Evolutionary conservation across 768 basidiomycete genomes (phyloP).

Genomic region (Sutorius australiensis): DNA sequence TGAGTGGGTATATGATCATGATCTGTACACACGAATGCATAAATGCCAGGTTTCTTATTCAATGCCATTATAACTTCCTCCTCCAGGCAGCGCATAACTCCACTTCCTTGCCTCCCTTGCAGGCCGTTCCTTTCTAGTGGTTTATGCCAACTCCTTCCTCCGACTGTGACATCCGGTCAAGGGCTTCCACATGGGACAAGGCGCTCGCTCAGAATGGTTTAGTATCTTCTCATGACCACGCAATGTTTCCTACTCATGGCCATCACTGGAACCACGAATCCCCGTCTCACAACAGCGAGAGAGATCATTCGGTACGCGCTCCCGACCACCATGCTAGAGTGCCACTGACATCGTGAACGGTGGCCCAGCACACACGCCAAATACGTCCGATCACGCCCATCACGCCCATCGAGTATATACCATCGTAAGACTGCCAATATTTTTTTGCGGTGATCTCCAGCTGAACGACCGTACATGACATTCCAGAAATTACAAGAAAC

Average conservation of each 20-base stretch:
- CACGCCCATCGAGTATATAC: constrained; percentile 33
- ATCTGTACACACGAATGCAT: constrained; percentile 35
- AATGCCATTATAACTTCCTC: constrained; percentile 29
- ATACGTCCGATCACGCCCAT: constrained; percentile 35
- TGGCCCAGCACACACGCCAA: constrained; percentile 26
- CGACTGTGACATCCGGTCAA: constrained; percentile 29
- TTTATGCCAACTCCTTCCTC: constrained; percentile 29
- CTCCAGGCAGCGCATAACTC: constrained; percentile 22
- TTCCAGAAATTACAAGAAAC: constrained; percentile 30
- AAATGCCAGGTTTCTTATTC: constrained; percentile 36
- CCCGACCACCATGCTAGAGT: constrained; percentile 1
- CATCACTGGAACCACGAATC: constrained; percentile 24
- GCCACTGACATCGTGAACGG: constrained; percentile 12
- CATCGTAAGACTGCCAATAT: constrained; percentile 26
- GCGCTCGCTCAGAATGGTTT: constrained; percentile 36
- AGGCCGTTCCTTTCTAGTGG: constrained; percentile 21
- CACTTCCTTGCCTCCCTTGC: constrained; percentile 20
- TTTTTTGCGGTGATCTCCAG: constrained; percentile 1
- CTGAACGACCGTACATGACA: constrained; percentile 11
- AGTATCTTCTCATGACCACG: constrained; percentile 33
- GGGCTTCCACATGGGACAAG: constrained; percentile 35
- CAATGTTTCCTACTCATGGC: constrained; percentile 32
- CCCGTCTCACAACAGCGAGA: constrained; percentile 25
- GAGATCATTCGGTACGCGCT: constrained; percentile 25
- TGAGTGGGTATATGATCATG: constrained; percentile 36